Conservation (phyloP, 2,329 filamentous ascomycete species). For the Chaetomiaceae sp. region DNA sequence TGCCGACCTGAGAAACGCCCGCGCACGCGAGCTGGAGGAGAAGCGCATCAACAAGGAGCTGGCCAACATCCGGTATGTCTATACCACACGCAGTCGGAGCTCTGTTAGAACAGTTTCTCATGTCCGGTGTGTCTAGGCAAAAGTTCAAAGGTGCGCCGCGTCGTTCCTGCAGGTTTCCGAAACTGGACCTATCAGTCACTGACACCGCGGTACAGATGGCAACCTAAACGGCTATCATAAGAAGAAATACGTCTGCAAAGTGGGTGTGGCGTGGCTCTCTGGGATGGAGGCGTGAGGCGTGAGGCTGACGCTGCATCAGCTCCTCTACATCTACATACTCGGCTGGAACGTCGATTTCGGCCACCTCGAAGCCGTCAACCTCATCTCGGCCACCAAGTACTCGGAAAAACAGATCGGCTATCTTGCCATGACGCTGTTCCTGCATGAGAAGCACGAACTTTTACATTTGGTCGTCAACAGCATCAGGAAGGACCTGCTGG, state of each 20-base stretch:
- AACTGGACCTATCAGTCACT: constrained; percentile 24
- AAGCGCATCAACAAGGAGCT: constrained; percentile 99
- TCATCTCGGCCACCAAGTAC: constrained; percentile 95
- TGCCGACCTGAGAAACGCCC: constrained; percentile 88
- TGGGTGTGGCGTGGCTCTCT: constrained; percentile 31
- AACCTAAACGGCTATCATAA: constrained; percentile 94
- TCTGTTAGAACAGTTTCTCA: background rate
- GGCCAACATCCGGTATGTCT: constrained; percentile 77
- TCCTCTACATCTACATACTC: constrained; percentile 97
- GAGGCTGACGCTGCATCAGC: constrained; percentile 40
- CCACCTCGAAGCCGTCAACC: constrained; percentile 94
- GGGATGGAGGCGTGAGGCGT: constrained; percentile 3
- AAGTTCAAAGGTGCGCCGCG: constrained; percentile 77
- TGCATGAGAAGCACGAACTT: constrained; percentile 95
- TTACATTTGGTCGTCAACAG: constrained; percentile 96
- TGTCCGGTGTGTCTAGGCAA: constrained; percentile 48
- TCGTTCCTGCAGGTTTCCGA: too few relatives aligned
- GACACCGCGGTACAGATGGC: constrained; percentile 54
- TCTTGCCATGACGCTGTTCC: constrained; percentile 90
- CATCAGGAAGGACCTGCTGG: constrained; percentile 90
- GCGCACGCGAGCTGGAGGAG: constrained; percentile 92
- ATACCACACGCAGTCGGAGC: background rate
- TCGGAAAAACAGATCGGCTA: constrained; percentile 99
- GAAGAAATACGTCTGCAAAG: constrained; percentile 99
- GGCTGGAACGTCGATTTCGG: constrained; percentile 99